phyloP scores from a whole-genome alignment of 1,284 basidiomycete species.

The Irpex sp. region DNA sequence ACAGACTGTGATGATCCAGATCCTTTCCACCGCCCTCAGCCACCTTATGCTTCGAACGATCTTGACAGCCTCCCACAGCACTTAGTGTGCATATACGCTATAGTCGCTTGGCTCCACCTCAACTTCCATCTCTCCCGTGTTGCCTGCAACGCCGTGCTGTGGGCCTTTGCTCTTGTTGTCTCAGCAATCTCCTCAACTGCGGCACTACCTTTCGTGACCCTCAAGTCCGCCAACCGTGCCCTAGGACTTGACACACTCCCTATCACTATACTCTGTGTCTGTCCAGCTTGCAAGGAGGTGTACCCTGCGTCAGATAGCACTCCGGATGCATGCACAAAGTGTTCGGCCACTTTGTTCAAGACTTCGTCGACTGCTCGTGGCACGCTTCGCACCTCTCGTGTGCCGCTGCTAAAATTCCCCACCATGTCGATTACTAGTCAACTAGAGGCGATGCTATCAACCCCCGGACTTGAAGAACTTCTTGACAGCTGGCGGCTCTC shows the following conservation, averaged over 20 bases:
- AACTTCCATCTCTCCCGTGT: slow-evolving; percentile 2
- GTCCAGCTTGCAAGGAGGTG: slow-evolving; percentile 18
- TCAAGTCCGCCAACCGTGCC: slow-evolving; percentile 8
- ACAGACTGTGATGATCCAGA: not conserved
- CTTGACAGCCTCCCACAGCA: not conserved
- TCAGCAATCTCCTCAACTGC: not conserved
- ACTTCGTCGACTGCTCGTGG: not conserved
- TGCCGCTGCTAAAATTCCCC: slow-evolving; percentile 20
- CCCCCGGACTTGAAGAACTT: slow-evolving; percentile 28
- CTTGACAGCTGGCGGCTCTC: slow-evolving; percentile 26
- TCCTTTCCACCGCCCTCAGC: not conserved
- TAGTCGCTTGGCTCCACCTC: not conserved
- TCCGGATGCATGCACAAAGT: slow-evolving; percentile 4
- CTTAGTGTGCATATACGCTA: slow-evolving; percentile 2
- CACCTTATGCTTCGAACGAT: not conserved
- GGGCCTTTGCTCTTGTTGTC: slow-evolving; percentile 1
- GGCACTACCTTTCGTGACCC: slow-evolving; percentile 4
- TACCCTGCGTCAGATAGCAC: slow-evolving; percentile 12
- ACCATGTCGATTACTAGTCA: slow-evolving; percentile 18
- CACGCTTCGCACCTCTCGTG: not conserved
- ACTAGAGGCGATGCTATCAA: slow-evolving; percentile 20
- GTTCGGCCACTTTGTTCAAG: slow-evolving; percentile 18
- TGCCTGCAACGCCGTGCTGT: slow-evolving; percentile 7
- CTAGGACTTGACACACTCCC: slow-evolving; percentile 15
- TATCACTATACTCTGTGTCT: slow-evolving; percentile 15